A percentile compares a stretch with the other conserved stretches of the same genome.
Conservation (phyloP, 345 rosid genomes). For the Salix arbutifolia region DNA sequence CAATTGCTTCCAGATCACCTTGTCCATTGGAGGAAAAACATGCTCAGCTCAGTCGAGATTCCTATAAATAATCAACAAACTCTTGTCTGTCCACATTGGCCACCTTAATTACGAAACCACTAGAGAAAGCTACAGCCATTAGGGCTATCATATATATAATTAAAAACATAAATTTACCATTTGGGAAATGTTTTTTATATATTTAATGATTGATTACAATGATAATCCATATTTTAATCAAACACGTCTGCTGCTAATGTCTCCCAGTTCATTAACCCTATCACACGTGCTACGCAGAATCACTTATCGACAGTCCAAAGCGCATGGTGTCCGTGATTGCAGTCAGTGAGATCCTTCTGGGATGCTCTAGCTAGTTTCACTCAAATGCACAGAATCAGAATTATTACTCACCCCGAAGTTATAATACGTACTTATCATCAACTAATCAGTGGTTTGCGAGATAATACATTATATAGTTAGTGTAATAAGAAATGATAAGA, state of each 20-base stretch:
- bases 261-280: neutral
- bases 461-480: neutral
- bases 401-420: conserved; percentile 21
- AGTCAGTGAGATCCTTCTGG: conserved; percentile 14
- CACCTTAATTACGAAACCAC: neutral
- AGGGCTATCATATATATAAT: neutral
- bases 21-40: neutral
- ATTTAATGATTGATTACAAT: conserved; percentile 1
- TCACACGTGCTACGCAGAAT: conserved; percentile 37
- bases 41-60: neutral
- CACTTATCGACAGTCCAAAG: conserved; percentile 4
- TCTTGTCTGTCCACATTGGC: conserved; percentile 4
- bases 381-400: conserved; percentile 18
- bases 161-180: neutral
- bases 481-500: neutral
- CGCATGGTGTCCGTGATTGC: conserved; percentile 30
- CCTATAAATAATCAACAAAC: neutral
- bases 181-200: neutral
- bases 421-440: conserved; percentile 17
- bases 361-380: neutral
- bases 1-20: neutral
- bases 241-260: neutral
- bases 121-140: neutral
- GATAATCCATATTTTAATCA: conserved; percentile 2
- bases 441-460: neutral